phyloP scores from a whole-genome alignment of 805 yeast genomes.

The Myxozyma neotropica region DNA sequence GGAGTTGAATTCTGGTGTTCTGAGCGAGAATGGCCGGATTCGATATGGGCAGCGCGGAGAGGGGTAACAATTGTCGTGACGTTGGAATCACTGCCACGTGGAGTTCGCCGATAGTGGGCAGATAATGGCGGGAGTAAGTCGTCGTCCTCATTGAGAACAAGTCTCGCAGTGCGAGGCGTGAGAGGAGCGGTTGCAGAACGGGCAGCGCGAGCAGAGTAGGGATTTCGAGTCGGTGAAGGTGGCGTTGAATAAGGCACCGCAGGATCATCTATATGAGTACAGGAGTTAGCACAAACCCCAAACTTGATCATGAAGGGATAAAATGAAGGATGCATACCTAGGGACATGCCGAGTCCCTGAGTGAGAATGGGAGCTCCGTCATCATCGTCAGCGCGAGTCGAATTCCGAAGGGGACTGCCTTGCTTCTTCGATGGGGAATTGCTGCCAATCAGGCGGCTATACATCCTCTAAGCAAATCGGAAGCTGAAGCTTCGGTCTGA shows the following conservation, averaged over 20 bases:
- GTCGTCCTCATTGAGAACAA: not conserved
- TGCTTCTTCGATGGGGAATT: not conserved
- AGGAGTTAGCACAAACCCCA: too few relatives aligned
- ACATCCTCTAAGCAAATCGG: not conserved
- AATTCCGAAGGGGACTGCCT: constrained; percentile 8
- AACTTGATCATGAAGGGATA: too few relatives aligned
- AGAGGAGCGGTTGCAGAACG: not conserved
- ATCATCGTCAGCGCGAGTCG: not conserved
- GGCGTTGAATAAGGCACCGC: constrained; percentile 32
- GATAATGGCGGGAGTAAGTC: not conserved
- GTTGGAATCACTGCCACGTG: not conserved
- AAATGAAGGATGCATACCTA: too few relatives aligned
- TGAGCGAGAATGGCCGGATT: constrained; percentile 10
- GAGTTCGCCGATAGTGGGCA: not conserved
- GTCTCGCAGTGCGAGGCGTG: constrained; percentile 7
- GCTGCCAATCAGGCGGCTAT: not conserved
- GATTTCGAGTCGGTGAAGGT: constrained; percentile 26
- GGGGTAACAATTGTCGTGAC: constrained; percentile 12
- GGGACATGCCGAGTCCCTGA: not conserved
- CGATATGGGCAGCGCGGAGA: constrained; percentile 14
- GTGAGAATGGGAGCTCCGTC: not conserved
- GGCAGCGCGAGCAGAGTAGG: constrained; percentile 7
- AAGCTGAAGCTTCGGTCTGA: too few relatives aligned
- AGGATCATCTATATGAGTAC: constrained; percentile 32
- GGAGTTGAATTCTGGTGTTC: not conserved